phyloP scores from a whole-genome alignment of 345 rosid genomes.

The Lumnitzera racemosa region DNA sequence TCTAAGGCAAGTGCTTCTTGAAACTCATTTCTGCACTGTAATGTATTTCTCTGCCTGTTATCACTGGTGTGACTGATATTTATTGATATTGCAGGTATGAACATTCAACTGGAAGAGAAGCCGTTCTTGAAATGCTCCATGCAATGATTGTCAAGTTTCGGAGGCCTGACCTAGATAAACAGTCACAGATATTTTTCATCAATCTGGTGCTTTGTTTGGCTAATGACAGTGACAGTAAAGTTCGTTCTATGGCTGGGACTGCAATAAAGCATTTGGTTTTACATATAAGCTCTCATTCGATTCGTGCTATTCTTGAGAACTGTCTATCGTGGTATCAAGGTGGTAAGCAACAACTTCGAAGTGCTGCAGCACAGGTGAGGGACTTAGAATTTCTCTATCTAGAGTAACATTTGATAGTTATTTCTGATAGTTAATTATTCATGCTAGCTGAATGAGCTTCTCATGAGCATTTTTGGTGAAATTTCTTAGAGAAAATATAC shows the following conservation, averaged over 20 bases:
- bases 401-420: neutral
- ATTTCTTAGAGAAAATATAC: too few relatives aligned
- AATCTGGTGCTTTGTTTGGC: conserved; percentile 54
- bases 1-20: conserved; percentile 46
- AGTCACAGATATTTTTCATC: conserved; percentile 41
- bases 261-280: conserved; percentile 50
- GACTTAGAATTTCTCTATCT: neutral
- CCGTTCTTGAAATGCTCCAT: conserved; percentile 82
- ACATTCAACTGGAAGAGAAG: conserved; percentile 78
- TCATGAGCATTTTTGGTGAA: too few relatives aligned
- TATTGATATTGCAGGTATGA: conserved; percentile 47
- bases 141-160: conserved; percentile 63
- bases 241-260: conserved; percentile 47
- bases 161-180: conserved; percentile 43
- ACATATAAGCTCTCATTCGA: conserved; percentile 34
- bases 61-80: too few relatives aligned
- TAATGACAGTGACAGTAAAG: conserved; percentile 52
- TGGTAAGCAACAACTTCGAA: conserved; percentile 38
- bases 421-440: neutral
- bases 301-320: conserved; percentile 34
- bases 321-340: conserved; percentile 60
- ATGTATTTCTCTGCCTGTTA: neutral
- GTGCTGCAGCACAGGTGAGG: conserved; percentile 82
- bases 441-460: neutral
- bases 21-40: neutral